Conservation (phyloP, 768 basidiomycete genomes). For the Suillus tomentosus region DNA sequence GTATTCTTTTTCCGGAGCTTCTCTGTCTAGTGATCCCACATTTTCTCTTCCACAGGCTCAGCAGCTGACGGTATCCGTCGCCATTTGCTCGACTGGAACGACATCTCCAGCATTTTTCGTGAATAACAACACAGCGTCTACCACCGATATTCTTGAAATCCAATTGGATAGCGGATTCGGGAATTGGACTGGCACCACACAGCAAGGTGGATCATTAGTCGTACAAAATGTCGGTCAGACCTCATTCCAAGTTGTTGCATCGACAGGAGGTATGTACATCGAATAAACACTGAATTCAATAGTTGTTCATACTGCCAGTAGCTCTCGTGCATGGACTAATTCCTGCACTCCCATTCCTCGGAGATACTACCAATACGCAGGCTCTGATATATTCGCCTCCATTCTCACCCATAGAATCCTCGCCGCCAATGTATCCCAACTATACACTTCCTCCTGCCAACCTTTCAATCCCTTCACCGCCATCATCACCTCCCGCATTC, state of each 20-base stretch:
- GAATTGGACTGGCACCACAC: slow-evolving; percentile 48
- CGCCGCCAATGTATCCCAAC: slow-evolving; percentile 64
- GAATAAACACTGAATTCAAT: slow-evolving; percentile 1
- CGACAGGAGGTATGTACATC: slow-evolving; percentile 40
- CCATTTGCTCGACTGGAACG: slow-evolving; percentile 42
- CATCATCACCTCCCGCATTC: slow-evolving; percentile 48
- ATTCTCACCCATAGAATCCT: slow-evolving; percentile 36
- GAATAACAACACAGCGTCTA: slow-evolving; percentile 39
- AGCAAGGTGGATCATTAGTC: slow-evolving; percentile 52
- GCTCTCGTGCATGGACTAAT: slow-evolving; percentile 52
- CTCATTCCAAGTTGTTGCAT: slow-evolving; percentile 62
- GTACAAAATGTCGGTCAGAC: slow-evolving; percentile 43
- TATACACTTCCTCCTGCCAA: slow-evolving; percentile 70
- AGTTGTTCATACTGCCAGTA: slow-evolving; percentile 24
- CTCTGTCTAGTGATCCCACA: slow-evolving; percentile 36
- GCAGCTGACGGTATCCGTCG: slow-evolving; percentile 48
- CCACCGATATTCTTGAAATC: slow-evolving; percentile 49
- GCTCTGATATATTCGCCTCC: slow-evolving; percentile 71
- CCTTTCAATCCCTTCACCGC: slow-evolving; percentile 41
- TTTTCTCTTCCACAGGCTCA: slow-evolving; percentile 44
- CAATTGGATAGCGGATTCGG: slow-evolving; percentile 49
- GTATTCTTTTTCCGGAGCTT: slow-evolving; percentile 33
- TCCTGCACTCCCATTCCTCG: slow-evolving; percentile 53
- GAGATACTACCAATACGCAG: slow-evolving; percentile 75
- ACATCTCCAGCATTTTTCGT: slow-evolving; percentile 58